Base-by-base conservation (phyloP, 306 rosid species). In the Lotus japonicus region DNA sequence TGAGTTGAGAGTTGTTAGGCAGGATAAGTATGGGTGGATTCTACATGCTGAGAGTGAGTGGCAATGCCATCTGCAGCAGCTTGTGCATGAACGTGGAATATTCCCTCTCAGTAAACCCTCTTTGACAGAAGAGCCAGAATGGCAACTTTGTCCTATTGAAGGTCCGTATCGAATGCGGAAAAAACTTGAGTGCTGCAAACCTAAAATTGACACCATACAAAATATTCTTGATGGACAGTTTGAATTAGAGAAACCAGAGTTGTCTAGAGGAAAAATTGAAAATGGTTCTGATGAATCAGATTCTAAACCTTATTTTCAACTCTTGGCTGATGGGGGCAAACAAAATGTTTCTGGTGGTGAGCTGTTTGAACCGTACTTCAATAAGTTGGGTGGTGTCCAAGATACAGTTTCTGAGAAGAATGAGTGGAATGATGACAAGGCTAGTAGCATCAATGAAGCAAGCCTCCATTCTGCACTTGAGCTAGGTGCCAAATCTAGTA, bases 11-110 rank as follows among this genome's bases (percentile, higher is more conserved):
- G 96, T 95, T 78, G 96, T 95, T 56, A 89, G 99, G 81, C 99
- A 95, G 71, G 97, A 95, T 79, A 95, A 95, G 80, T 95, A 95
- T 75, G 99, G 99, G 36, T 95, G 99, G 99, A 87, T 95, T 89
- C 88, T 95, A 58, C 99, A 95, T 83, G 99, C 99, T 53, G 99
- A 95, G 89, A 95, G 99, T 52, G 96, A 87, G 85, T 95, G 99
- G 99, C 92, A 88, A 77, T 84, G 87, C 71, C 96, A 87, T 88
- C 92, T 95, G 18, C 96, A 95, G 73, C 88, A 95, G 73, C 99
- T 95, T 80, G 89, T 95, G 56, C 99, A 91, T 76, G 97, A 95
- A 75, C 89, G 99, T 0, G 96, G 99, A 64, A 91, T 95, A 73
- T 87, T 95, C 68, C 95, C 95, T 5, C 78, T 88, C 69, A 72